phyloP scores from a whole-genome alignment of 441 rosid species.

The Gossypium gossypioides region DNA sequence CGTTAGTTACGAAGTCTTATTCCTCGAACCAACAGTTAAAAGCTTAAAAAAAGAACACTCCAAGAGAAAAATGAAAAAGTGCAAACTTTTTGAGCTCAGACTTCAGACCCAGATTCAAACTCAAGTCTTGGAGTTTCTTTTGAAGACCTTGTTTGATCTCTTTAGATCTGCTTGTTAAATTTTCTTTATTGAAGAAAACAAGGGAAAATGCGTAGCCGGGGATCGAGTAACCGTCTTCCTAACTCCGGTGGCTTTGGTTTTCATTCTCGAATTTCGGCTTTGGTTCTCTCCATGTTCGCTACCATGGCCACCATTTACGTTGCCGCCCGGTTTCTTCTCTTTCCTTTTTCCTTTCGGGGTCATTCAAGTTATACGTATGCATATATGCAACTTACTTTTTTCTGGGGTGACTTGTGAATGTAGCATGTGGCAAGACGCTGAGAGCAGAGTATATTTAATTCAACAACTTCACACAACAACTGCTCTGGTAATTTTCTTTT shows the following conservation, averaged over 20 bases:
- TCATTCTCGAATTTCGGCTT: conserved; percentile 15
- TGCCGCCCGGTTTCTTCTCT: conserved; percentile 38
- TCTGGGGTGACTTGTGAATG: background rate
- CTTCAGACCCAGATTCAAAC: background rate
- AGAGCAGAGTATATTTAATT: conserved; percentile 31
- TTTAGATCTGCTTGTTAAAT: conserved; percentile 1
- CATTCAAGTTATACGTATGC: background rate
- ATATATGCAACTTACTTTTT: background rate
- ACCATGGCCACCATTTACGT: conserved; percentile 47
- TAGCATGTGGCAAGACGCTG: conserved; percentile 56
- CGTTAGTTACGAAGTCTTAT: background rate
- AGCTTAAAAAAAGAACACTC: background rate
- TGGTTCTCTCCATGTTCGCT: conserved; percentile 43
- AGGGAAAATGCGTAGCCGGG: conserved; percentile 33
- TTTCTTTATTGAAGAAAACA: background rate
- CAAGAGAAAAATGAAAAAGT: background rate
- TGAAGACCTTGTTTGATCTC: background rate
- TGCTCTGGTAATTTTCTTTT: conserved; percentile 25
- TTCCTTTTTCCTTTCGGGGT: background rate
- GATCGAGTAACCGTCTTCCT: background rate
- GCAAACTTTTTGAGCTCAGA: background rate
- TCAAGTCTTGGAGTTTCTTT: background rate
- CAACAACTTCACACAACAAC: conserved; percentile 34
- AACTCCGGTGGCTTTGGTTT: background rate
- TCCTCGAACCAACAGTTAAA: background rate